Conservation (phyloP, 192 early-diverging fungal genomes). For the Coemansia sp. region DNA sequence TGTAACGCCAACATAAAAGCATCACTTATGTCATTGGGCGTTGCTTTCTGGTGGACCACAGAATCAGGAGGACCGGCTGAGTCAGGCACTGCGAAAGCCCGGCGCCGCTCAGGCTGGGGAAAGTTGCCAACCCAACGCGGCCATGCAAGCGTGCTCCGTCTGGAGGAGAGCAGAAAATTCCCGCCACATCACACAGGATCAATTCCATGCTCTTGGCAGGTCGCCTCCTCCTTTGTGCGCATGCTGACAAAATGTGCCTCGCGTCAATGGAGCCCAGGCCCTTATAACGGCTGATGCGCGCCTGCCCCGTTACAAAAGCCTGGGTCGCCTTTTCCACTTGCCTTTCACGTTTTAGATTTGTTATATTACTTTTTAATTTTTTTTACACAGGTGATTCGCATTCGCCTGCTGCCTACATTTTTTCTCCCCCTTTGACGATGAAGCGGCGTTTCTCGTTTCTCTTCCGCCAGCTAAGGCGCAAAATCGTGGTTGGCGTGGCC, state of each 20-base stretch:
- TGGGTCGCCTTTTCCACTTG: background rate
- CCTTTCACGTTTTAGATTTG: no score
- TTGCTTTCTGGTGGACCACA: background rate
- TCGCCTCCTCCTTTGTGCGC: background rate
- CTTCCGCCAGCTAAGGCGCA: conserved; percentile 47
- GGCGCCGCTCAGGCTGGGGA: no score
- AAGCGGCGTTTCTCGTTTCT: conserved; percentile 48
- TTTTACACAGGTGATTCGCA: background rate
- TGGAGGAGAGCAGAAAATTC: background rate
- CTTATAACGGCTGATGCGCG: conserved; percentile 2
- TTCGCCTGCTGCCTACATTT: conserved; percentile 5
- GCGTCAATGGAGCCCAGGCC: conserved; percentile 21
- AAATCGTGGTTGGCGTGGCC: conserved; percentile 43
- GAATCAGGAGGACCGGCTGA: background rate
- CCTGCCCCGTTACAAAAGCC: background rate
- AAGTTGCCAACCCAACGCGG: background rate
- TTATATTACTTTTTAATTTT: background rate
- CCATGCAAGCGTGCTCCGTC: background rate
- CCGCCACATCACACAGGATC: background rate
- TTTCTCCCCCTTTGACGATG: conserved; percentile 12
- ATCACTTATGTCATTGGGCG: background rate
- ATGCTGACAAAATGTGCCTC: background rate
- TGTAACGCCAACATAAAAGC: no score
- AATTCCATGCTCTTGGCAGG: background rate
- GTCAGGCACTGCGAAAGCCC: background rate